Evolutionary conservation across 2,329 filamentous ascomycete species (phyloP), one percentile per base, ranked within the genome.

Genomic region (Alternaria angustiovoidea): DNA sequence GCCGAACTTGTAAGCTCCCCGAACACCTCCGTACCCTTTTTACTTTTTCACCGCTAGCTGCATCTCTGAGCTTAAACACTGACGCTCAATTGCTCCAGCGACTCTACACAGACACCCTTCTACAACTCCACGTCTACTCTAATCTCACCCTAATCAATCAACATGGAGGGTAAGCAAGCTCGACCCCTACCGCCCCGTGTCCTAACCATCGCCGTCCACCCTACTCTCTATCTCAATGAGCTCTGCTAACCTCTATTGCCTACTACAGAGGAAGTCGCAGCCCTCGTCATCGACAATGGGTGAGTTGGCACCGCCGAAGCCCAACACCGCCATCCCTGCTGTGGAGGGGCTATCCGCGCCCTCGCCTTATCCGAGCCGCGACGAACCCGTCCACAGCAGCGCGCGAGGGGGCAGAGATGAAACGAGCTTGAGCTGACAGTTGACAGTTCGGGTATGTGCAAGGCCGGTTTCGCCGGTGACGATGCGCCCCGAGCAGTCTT

Each of bases 261-360:
- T 66, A 18, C 62, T 85, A 84, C 82, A 98, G 95, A 99, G 89
- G 95, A 99, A 93, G 95, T 99, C 86, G 95, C 95, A 85, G 95
- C 95, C 85, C 94, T 99, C 92, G 95, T 99, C 86, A 98, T 99
- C 87, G 95, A 99, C 94, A 99, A 99, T 98, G 95, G 95, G 95
- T 99, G 94, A 92, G 94, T 87, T 65, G 62, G 78, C 52, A 56
- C 38, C 51, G 67, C 70, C 69, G 62, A 66, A 66, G 74, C 79
- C 70, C 60, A 69, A 63, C 66, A 57, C 64, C 69, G 68, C 69
- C 69, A 75, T 75, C 75, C 71, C 71, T 74, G 75, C 70, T 68
- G 75, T 75, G 71, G 77, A 77, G 76, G 74, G 75, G 75, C 72
- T 71, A 52, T 70, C 71, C 65, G 70, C 66, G 61, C 65, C 70